Conservation (phyloP, 345 rosid genomes). For the Citropsis articulata region DNA sequence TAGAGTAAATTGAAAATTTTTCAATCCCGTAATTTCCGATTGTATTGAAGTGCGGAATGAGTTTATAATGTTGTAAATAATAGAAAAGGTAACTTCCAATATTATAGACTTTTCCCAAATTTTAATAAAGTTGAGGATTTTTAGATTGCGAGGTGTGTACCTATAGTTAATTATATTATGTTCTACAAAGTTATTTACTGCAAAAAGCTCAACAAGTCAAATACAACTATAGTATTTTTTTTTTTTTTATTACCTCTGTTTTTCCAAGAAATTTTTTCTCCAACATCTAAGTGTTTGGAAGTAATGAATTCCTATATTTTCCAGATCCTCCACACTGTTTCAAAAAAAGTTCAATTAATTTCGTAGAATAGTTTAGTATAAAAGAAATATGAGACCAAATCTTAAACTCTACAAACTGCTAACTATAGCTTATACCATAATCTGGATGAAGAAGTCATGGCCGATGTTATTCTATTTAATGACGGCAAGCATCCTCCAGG, state of each 20-base stretch:
- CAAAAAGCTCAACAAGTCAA: background rate
- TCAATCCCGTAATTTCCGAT: too few species aligned
- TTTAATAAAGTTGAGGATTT: too few species aligned
- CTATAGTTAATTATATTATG: background rate
- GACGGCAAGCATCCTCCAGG: conserved; percentile 94
- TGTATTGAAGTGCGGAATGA: too few species aligned
- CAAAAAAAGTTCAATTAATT: background rate
- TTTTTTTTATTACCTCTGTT: conserved; percentile 43
- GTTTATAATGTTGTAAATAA: too few species aligned
- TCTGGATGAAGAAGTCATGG: conserved; percentile 72
- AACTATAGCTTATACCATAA: conserved; percentile 50
- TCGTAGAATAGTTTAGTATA: background rate
- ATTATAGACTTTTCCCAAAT: too few species aligned
- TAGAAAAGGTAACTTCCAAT: too few species aligned
- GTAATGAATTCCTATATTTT: conserved; percentile 84
- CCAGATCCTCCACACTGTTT: conserved; percentile 79
- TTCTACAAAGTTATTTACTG: background rate
- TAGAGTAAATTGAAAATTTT: too few species aligned
- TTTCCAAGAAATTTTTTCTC: conserved; percentile 81
- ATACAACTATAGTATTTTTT: background rate
- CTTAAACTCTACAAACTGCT: background rate
- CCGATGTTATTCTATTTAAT: conserved; percentile 65
- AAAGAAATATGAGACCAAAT: background rate
- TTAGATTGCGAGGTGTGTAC: too few species aligned
- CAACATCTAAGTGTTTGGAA: conserved; percentile 74